phyloP scores from a whole-genome alignment of 352 stramenopile genomes.

The Hyaloperonospora brassicae region DNA sequence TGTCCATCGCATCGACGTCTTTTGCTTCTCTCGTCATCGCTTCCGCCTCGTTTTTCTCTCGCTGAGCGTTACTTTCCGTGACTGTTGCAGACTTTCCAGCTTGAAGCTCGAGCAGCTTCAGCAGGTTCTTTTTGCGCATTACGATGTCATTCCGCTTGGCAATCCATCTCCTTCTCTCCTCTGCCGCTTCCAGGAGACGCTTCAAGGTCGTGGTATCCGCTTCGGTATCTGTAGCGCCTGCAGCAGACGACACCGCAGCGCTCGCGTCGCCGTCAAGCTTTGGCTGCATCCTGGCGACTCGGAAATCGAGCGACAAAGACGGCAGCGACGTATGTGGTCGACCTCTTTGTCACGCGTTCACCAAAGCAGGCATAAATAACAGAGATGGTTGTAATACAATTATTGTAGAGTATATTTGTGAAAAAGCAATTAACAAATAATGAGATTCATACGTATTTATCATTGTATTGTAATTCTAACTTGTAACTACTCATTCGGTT shows the following conservation, averaged over 20 bases:
- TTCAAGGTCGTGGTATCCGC: constrained; percentile 10
- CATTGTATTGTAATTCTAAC: no score
- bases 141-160: constrained; percentile 22
- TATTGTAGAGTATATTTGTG: no score
- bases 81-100: constrained; percentile 2
- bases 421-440: no score
- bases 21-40: background rate
- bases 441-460: no score
- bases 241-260: constrained; percentile 4
- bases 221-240: constrained; percentile 3
- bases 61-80: constrained; percentile 5
- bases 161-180: constrained; percentile 21
- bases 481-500: no score
- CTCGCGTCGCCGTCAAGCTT: constrained; percentile 9
- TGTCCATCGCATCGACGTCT: background rate
- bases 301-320: no score
- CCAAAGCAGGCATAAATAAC: no score
- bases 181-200: constrained; percentile 13
- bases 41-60: constrained; percentile 4
- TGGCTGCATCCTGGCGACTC: no score
- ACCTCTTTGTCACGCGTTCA: no score
- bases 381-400: no score
- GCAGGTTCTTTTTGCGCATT: constrained; percentile 19
- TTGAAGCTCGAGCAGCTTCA: constrained; percentile 28
- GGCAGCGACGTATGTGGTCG: no score